phyloP scores from a whole-genome alignment of 2,329 filamentous ascomycete genomes.

The Neurospora sp. region DNA sequence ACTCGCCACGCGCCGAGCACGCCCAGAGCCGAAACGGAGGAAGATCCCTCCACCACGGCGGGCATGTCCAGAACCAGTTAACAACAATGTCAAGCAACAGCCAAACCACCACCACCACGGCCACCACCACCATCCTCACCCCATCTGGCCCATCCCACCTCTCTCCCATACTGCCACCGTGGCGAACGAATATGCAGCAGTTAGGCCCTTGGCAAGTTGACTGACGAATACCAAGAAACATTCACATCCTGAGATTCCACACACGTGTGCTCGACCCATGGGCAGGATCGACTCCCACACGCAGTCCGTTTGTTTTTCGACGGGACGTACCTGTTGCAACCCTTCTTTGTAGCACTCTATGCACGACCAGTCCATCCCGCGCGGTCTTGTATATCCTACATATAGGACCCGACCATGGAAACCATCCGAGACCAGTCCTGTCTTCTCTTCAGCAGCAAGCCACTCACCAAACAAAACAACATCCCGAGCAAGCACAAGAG shows the following conservation, averaged over 20 bases:
- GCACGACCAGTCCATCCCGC: not conserved
- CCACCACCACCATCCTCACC: not conserved
- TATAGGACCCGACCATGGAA: not conserved
- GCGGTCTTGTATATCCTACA: not conserved
- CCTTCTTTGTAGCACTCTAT: not conserved
- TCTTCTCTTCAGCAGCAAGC: not conserved
- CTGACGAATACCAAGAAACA: not conserved
- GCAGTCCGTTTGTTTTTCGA: not conserved
- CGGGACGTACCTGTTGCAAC: not conserved
- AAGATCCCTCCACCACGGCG: not conserved
- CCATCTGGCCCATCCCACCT: not conserved
- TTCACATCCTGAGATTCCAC: not conserved
- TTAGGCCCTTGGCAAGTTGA: not conserved
- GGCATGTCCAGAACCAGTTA: not conserved
- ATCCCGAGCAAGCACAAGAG: not conserved
- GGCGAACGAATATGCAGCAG: not conserved
- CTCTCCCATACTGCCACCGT: not conserved
- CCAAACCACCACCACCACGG: not conserved
- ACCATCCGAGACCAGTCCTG: not conserved
- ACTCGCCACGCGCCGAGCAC: not conserved
- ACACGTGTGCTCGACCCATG: not conserved
- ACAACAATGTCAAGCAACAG: not conserved
- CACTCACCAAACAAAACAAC: not conserved
- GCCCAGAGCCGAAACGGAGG: not conserved
- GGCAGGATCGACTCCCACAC: not conserved